A percentile compares a stretch with the other conserved stretches of the same genome.
Conservation (phyloP, 805 yeast genomes). For the Kurtzmaniella cleridarum region DNA sequence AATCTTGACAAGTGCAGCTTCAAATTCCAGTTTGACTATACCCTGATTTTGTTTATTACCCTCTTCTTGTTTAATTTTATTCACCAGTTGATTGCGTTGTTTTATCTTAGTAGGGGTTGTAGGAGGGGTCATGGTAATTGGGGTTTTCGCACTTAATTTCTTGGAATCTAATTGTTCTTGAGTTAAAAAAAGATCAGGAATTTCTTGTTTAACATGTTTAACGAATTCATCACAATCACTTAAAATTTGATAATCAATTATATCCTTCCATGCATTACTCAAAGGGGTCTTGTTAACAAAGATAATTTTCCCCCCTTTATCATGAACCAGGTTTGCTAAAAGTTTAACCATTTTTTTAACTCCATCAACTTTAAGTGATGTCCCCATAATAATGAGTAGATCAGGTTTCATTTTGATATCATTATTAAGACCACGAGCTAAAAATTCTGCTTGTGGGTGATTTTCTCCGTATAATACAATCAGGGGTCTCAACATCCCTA, state of each 20-base stretch:
- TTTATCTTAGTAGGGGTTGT: slow-evolving; percentile 25
- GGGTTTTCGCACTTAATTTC: slow-evolving; percentile 19
- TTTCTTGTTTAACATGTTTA: slow-evolving; percentile 40
- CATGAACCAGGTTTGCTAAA: slow-evolving; percentile 66
- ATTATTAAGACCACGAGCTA: slow-evolving; percentile 60
- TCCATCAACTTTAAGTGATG: slow-evolving; percentile 88
- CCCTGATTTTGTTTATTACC: no score
- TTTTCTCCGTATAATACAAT: slow-evolving; percentile 92
- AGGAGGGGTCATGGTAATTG: slow-evolving; percentile 22
- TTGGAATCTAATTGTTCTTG: slow-evolving; percentile 46
- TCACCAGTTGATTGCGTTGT: no score
- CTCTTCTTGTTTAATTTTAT: no score
- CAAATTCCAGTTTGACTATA: background rate
- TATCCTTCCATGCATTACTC: slow-evolving; percentile 60
- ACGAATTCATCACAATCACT: slow-evolving; percentile 85
- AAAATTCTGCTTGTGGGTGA: slow-evolving; percentile 80
- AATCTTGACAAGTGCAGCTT: background rate
- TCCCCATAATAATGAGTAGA: slow-evolving; percentile 81
- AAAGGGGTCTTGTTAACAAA: slow-evolving; percentile 68
- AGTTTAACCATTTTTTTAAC: slow-evolving; percentile 71
- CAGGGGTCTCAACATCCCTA: slow-evolving; percentile 81
- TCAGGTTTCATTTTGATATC: slow-evolving; percentile 73
- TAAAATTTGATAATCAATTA: slow-evolving; percentile 74
- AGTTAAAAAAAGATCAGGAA: slow-evolving; percentile 59
- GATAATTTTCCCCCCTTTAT: slow-evolving; percentile 72